Evolutionary conservation across 768 basidiomycete species (phyloP), one percentile per base, ranked within the genome.

Genomic region (Tulasnella sp.): DNA sequence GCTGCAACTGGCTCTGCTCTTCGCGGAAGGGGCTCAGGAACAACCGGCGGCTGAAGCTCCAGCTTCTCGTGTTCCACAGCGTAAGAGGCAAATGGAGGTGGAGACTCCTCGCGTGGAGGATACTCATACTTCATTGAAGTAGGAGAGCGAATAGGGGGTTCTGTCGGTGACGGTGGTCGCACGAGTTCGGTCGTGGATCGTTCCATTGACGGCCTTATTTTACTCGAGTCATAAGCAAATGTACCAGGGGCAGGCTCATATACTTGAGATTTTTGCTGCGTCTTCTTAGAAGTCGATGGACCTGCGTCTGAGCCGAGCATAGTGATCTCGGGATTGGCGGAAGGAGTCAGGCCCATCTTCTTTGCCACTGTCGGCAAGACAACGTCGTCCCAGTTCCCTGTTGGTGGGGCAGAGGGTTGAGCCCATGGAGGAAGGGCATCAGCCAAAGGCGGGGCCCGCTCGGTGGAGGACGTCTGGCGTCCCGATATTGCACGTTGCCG

Each of bases 381-480:
- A 36, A 89, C 86, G 66, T 91, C 87, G 64, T 91, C 87, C 87
- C 88, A 91, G 64, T 86, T 88, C 21, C 77, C 72, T 58, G 70
- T 35, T 12, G 62, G 59, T 35, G 61, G 53, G 15, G 31, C 40
- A 9, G 37, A 71, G 23, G 75, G 77, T 25, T 82, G 72, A 23
- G 85, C 84, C 65, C 87, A 82, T 15, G 84, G 86, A 5, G 88
- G 87, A 65, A 90, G 87, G 21, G 87, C 87, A 67, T 89, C 73
- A 49, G 76, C 75, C 70, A 83, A 71, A 8, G 41, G 21, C 15
- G 49, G 45, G 15, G 43, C 29, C 31, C 42, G 53, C 11, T 50
- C 46, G 6, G 40, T 54, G 27, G 48, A 49, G 14, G 32, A 49
- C 8, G 49, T 49, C 23, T 42, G 52, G 25, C 55, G 50, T 4